Percentiles rank a stretch among this genome's conserved stretches.
Evolutionary conservation across 2,329 filamentous ascomycete species (phyloP).

Genomic region (Paecilomyces niveus): DNA sequence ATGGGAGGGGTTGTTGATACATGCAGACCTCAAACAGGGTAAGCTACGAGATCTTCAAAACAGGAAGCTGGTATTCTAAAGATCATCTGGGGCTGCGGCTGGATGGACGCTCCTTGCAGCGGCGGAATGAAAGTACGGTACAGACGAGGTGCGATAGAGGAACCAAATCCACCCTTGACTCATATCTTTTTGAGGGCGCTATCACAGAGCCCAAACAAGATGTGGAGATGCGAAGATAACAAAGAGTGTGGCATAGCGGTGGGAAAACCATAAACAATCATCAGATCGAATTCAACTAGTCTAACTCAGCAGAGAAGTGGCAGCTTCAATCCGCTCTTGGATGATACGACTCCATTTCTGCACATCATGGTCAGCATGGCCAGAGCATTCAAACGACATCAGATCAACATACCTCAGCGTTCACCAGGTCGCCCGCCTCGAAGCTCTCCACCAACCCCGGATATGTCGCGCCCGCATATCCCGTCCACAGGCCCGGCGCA

Average conservation of each 20-base stretch:
- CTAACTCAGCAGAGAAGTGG: slow-evolving; percentile 19
- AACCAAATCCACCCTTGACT: neutral
- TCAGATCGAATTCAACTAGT: neutral
- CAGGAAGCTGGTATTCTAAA: too few species aligned
- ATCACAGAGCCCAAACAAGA: neutral
- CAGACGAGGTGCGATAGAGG: too few species aligned
- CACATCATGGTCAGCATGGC: slow-evolving; percentile 3
- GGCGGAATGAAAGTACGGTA: too few species aligned
- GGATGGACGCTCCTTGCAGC: too few species aligned
- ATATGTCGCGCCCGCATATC: slow-evolving; percentile 69
- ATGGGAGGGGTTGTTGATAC: too few species aligned
- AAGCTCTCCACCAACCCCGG: slow-evolving; percentile 59
- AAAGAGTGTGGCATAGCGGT: neutral
- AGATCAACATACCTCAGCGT: slow-evolving; percentile 42
- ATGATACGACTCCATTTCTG: slow-evolving; percentile 38
- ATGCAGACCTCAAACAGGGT: too few species aligned
- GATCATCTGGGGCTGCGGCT: too few species aligned
- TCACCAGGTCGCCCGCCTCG: slow-evolving; percentile 42
- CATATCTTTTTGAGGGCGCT: neutral
- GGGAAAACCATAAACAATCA: neutral
- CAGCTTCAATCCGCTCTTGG: slow-evolving; percentile 26
- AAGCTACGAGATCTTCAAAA: too few species aligned
- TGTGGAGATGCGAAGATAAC: neutral
- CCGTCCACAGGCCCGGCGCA: slow-evolving; percentile 84
- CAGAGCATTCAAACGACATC: neutral